Evolutionary conservation across 257 asterid genomes (phyloP).

Genomic region (Capsicum chinense): DNA sequence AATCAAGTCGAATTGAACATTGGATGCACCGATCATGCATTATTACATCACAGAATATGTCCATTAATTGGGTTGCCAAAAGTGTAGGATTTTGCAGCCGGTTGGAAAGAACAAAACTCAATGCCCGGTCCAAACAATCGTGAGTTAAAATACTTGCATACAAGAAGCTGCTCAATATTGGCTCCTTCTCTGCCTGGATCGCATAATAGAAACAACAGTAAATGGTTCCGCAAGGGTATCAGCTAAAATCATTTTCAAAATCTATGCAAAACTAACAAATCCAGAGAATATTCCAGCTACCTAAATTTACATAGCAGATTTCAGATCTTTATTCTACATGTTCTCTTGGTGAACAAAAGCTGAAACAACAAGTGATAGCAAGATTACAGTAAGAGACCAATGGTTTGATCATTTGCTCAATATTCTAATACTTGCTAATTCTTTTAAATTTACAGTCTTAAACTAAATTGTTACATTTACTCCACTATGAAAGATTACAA

Average conservation of each 20-base stretch:
- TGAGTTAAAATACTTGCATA: slow-evolving; percentile 51
- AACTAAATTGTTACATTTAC: background rate
- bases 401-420: background rate
- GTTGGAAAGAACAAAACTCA: slow-evolving; percentile 53
- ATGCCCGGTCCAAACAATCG: slow-evolving; percentile 50
- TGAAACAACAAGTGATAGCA: background rate
- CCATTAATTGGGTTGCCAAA: slow-evolving; percentile 51
- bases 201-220: slow-evolving; percentile 21
- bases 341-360: slow-evolving; percentile 13
- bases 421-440: background rate
- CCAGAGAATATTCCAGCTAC: slow-evolving; percentile 6
- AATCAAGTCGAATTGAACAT: slow-evolving; percentile 51
- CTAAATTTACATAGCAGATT: background rate
- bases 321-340: background rate
- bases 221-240: background rate
- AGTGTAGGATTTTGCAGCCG: slow-evolving; percentile 55
- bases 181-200: slow-evolving; percentile 56
- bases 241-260: background rate
- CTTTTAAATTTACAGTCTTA: background rate
- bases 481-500: background rate
- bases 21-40: slow-evolving; percentile 48
- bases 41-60: slow-evolving; percentile 49
- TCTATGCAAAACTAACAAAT: background rate
- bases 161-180: slow-evolving; percentile 54
- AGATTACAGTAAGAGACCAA: background rate